Conservation (phyloP, 257 asterid genomes). For the Echium plantagineum region DNA sequence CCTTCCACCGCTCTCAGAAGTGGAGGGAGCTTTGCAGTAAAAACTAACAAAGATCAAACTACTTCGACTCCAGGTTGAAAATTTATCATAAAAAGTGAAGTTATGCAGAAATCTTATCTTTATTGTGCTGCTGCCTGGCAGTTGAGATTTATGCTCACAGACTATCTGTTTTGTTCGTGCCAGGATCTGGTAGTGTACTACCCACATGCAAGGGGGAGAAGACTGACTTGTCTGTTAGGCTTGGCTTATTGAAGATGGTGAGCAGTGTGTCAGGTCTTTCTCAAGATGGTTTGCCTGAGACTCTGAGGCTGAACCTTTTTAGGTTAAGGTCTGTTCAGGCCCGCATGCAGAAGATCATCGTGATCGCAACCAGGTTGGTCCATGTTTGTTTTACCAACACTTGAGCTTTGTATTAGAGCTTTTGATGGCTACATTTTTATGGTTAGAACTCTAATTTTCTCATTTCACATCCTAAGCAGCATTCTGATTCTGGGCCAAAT, state of each 20-base stretch:
- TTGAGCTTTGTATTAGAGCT: neutral
- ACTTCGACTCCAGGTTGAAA: constrained; percentile 31
- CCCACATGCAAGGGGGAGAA: constrained; percentile 75
- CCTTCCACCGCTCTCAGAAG: constrained; percentile 65
- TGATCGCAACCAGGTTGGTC: constrained; percentile 69
- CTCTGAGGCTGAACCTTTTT: constrained; percentile 67
- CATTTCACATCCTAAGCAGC: constrained; percentile 19
- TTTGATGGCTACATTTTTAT: too few relatives aligned
- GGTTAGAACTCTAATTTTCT: neutral
- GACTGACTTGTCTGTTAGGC: constrained; percentile 63
- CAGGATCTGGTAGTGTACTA: constrained; percentile 34
- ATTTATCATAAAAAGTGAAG: neutral
- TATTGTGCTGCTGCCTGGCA: neutral
- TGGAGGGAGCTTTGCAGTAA: constrained; percentile 57
- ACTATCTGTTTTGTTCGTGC: neutral
- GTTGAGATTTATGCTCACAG: neutral
- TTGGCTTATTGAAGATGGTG: constrained; percentile 74
- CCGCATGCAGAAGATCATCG: constrained; percentile 74
- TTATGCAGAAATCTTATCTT: neutral
- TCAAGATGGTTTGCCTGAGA: constrained; percentile 74
- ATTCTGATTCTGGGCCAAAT: constrained; percentile 66
- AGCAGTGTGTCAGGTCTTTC: constrained; percentile 56
- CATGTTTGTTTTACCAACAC: neutral
- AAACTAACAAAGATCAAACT: constrained; percentile 23
- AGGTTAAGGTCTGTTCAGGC: constrained; percentile 72